Evolutionary conservation across 1,139 yeast genomes (phyloP).

Genomic region (Diutina sp.): DNA sequence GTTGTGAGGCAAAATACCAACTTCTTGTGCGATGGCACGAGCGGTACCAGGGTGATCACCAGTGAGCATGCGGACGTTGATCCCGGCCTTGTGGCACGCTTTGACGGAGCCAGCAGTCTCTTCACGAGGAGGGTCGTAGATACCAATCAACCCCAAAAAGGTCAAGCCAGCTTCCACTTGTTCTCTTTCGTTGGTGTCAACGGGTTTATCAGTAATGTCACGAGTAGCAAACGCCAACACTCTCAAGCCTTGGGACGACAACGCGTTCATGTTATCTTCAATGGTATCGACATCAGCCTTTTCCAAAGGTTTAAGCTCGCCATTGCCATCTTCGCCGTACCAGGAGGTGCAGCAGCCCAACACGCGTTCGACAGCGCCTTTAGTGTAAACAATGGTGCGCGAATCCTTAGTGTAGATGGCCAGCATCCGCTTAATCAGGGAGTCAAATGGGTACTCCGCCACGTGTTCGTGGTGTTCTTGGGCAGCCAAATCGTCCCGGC

Average conservation of each 20-base stretch:
- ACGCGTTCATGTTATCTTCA: constrained; percentile 45
- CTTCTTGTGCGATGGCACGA: constrained; percentile 71
- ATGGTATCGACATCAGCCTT: constrained; percentile 27
- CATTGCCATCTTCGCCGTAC: constrained; percentile 25
- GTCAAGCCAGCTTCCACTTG: constrained; percentile 40
- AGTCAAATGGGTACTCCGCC: constrained; percentile 68
- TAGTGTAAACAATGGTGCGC: constrained; percentile 32
- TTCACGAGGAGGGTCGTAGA: constrained; percentile 72
- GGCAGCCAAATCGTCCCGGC: constrained; percentile 28
- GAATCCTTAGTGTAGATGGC: constrained; percentile 31
- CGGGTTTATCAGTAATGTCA: constrained; percentile 9
- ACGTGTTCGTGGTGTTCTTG: constrained; percentile 23
- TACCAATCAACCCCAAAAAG: constrained; percentile 64
- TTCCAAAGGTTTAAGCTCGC: constrained; percentile 17
- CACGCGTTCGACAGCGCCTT: constrained; percentile 74
- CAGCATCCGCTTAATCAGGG: constrained; percentile 66
- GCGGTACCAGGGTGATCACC: constrained; percentile 85
- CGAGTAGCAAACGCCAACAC: constrained; percentile 59
- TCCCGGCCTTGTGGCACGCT: constrained; percentile 63
- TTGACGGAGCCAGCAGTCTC: constrained; percentile 61
- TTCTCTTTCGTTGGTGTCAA: constrained; percentile 26
- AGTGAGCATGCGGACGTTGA: constrained; percentile 74
- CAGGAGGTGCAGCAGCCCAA: constrained; percentile 45
- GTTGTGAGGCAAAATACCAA: constrained; percentile 68
- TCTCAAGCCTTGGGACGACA: constrained; percentile 61